Evolutionary conservation across 441 rosid species (phyloP).

Genomic region (Croton laevigatus): DNA sequence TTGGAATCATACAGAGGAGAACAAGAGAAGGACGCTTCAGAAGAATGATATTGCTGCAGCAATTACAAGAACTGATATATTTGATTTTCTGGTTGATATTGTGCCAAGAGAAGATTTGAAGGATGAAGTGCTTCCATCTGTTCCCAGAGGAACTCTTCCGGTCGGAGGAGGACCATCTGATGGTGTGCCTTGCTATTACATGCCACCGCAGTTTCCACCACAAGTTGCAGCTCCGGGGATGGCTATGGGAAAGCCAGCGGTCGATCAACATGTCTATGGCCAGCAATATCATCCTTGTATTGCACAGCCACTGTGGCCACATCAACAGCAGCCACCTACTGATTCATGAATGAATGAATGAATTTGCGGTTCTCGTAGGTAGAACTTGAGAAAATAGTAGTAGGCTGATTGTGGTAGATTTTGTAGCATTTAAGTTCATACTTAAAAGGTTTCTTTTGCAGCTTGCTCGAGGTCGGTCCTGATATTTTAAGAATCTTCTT

Average conservation of each 20-base stretch:
- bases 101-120: constrained; percentile 29
- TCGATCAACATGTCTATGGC: constrained; percentile 43
- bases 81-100: constrained; percentile 29
- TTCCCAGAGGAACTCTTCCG: constrained; percentile 19
- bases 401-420: neutral
- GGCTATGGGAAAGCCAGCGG: constrained; percentile 45
- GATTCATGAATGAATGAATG: constrained; percentile 24
- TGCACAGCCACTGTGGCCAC: constrained; percentile 43
- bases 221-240: constrained; percentile 41
- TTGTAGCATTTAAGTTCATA: neutral
- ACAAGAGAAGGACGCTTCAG: constrained; percentile 45
- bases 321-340: constrained; percentile 43
- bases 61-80: constrained; percentile 27
- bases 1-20: constrained; percentile 46
- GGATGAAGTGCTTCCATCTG: constrained; percentile 21
- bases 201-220: constrained; percentile 42
- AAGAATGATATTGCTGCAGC: constrained; percentile 52
- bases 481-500: neutral
- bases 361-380: neutral
- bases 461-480: neutral
- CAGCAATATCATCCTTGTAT: constrained; percentile 36
- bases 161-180: constrained; percentile 22
- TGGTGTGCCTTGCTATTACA: constrained; percentile 26
- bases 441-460: neutral
- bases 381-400: neutral